These are phyloP conservation scores for Komagataella populi DNA, from an alignment of 805 yeast species.

Conservation along the genomic window DNA sequence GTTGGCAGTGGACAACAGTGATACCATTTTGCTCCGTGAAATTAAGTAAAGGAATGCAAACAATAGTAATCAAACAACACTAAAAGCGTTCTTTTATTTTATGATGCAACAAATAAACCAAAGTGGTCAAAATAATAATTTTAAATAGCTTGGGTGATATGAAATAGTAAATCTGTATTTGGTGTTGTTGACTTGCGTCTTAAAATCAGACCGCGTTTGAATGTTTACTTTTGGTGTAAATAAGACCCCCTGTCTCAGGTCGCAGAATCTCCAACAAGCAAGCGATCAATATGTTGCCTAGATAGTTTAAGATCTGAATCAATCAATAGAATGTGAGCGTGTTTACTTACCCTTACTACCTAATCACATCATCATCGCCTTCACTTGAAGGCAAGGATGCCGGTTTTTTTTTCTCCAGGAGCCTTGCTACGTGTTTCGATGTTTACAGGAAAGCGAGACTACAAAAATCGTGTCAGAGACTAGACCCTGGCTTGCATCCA, in stretches of 20 bases:
- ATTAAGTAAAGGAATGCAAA: not conserved
- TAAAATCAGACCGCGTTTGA: not conserved
- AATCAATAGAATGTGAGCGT: too few relatives aligned
- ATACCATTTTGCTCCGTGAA: not conserved
- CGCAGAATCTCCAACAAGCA: not conserved
- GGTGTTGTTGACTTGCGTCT: not conserved
- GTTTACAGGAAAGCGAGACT: too few relatives aligned
- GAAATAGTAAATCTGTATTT: too few relatives aligned
- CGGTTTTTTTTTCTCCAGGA: too few relatives aligned
- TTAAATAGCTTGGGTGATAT: not conserved
- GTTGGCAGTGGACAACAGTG: not conserved
- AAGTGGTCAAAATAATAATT: not conserved
- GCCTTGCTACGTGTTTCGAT: too few relatives aligned
- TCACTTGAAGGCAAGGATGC: too few relatives aligned
- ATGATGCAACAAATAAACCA: not conserved
- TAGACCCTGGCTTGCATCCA: too few relatives aligned
- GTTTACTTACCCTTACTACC: too few relatives aligned
- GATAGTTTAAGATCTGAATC: too few relatives aligned
- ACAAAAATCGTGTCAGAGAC: too few relatives aligned
- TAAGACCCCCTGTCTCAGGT: not conserved
- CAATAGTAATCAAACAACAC: not conserved
- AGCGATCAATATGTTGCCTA: not conserved
- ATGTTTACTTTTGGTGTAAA: not conserved
- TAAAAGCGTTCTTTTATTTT: not conserved
- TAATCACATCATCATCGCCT: too few relatives aligned